Base-by-base conservation (phyloP, 805 yeast species). In the Hanseniaspora lindneri region DNA sequence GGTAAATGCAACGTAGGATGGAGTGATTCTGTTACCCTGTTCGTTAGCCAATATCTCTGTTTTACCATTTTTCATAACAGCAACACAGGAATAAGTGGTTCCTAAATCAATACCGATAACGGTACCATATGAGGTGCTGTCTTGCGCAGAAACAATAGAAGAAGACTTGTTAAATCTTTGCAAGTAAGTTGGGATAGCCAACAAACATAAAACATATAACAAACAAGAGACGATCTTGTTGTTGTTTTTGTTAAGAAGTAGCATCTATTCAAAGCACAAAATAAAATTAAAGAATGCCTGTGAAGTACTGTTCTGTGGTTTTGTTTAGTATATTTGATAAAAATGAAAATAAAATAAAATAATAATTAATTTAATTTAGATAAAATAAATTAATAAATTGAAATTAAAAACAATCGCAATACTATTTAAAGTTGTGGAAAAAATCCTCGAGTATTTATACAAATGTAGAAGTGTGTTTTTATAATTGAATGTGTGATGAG, bases 21-120 rank as follows among this genome's bases (percentile, higher is more conserved):
- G 96, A 17, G 96, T 87, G 59, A 88, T 87, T 75, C 96, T 83
- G 71, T 86, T 85, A 72, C 96, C 96, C 72, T 87, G 96, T 68
- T 87, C 96, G 63, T 87, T 87, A 55, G 96, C 95, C 55, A 87
- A 73, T 58, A 87, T 87, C 64, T 87, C 96, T 44, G 89, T 95
- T 61, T 87, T 75, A 60, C 88, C 94, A 58, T 79, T 77, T 60
- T 75, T 76, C 82, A 78, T 77, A 41, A 77, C 86, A 57, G 95
- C 96, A 50, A 88, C 96, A 79, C 96, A 88, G 1, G 96, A 87
- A 71, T 88, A 88, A 2, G 96, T 88, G 53, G 96, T 88, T 66
- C 98, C 98, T 70, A 89, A 76, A 73, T 89, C 97, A 63, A 89
- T 89, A 70, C 97, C 94, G 57, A 84, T 83, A 41, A 83, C 89